Base-by-base conservation (phyloP, 2,329 filamentous ascomycete species). In the Alternaria infectoria region DNA sequence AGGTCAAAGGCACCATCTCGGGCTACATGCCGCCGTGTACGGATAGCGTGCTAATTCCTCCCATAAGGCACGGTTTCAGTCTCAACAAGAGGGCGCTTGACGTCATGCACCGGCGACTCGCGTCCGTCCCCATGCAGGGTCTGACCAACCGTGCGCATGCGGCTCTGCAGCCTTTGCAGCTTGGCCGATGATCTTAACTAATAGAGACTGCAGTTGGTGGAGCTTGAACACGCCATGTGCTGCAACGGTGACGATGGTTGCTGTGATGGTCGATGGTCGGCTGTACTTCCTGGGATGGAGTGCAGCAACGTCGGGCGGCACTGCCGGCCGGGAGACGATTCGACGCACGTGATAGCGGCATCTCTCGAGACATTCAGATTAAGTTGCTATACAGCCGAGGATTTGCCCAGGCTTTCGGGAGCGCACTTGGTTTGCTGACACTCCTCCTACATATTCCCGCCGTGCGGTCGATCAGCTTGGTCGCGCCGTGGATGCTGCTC, bases 91-190 rank as follows among this genome's bases (percentile, higher is more conserved):
- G 55, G 54, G 60, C 60, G 36, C 45, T 57, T 69, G 66, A 74
- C 70, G 70, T 73, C 71, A 74, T 52, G 50, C 23, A 44, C 30
- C 65, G 59, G 64, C 66, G 46, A 61, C 51, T 61, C 13, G 21
- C 32, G 43, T 40, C 32, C 55, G 52, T 63, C 26, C 62, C 19
- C 57, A 69, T 73, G 69, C 70, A 72, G 69, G 67, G 64, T 65
- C 69, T 62, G 62, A 64, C 67, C 62, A 65, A 59, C 69, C 67
- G 70, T 71, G 70, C 67, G 50, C 62, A 59, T 73, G 70, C 64
- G 72, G 71, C 70, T 74, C 70, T 73, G 69, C 71, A 73, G 62
- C 69, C 68, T 74, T 65, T 74, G 67, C 65, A 61, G 19, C 69
- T 73, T 74, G 70, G 68, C 55, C 66, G 72, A 66, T 55, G 70